These are phyloP conservation scores for Nemania diffusa DNA, from an alignment of 2,329 filamentous ascomycete genomes.

Conservation along the genomic window DNA sequence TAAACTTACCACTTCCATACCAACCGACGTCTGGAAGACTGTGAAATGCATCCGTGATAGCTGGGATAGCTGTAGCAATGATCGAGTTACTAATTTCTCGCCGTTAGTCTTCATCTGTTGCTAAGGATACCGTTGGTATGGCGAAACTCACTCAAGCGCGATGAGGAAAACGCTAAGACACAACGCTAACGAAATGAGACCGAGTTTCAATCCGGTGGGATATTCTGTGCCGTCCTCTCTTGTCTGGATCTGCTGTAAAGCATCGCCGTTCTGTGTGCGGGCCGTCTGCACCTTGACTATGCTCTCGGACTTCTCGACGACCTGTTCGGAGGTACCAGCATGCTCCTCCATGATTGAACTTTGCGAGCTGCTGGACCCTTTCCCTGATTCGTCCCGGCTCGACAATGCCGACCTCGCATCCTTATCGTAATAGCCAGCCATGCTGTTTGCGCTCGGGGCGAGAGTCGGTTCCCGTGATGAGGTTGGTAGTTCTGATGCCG, in stretches of 20 bases:
- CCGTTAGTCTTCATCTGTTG: conserved; percentile 31
- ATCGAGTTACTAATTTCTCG: conserved; percentile 47
- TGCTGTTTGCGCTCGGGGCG: conserved; percentile 27
- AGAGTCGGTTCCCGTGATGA: conserved; percentile 29
- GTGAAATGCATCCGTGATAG: conserved; percentile 54
- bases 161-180: conserved; percentile 58
- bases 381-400: conserved; percentile 8
- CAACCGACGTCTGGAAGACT: conserved; percentile 59
- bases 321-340: not conserved
- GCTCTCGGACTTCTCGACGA: conserved; percentile 12
- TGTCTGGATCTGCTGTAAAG: conserved; percentile 45
- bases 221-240: conserved; percentile 55
- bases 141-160: conserved; percentile 52
- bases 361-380: conserved; percentile 12
- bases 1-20: conserved; percentile 54
- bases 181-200: conserved; percentile 55
- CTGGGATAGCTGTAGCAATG: conserved; percentile 56
- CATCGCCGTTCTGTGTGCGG: conserved; percentile 35
- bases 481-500: conserved; percentile 24
- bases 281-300: conserved; percentile 29
- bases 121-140: not conserved
- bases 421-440: conserved; percentile 19
- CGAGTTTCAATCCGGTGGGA: conserved; percentile 51
- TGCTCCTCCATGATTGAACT: conserved; percentile 12
- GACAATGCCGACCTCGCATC: conserved; percentile 17